A percentile compares a stretch with the other conserved stretches of the same genome.
These are phyloP conservation scores for Conticribra guillardii DNA, from an alignment of 108 stramenopile genomes.

Conservation along the genomic window DNA sequence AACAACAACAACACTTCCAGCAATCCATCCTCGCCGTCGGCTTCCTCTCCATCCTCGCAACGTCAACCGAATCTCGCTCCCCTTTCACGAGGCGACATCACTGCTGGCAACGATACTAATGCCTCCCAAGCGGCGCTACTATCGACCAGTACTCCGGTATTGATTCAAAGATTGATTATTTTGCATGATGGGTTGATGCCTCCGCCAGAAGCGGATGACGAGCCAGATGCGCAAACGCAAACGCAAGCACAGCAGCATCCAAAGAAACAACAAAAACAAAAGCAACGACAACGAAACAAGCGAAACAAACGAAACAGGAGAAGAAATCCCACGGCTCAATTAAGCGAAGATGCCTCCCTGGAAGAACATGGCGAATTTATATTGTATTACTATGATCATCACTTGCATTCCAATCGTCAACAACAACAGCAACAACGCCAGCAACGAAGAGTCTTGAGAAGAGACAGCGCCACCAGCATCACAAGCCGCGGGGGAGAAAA, in stretches of 20 bases:
- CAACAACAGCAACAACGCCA: constrained; percentile 7
- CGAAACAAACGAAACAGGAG: background rate
- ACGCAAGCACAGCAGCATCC: background rate
- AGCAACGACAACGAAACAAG: background rate
- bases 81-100: background rate
- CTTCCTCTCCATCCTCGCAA: no score
- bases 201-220: constrained; percentile 1
- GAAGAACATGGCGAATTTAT: constrained; percentile 75
- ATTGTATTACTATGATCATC: constrained; percentile 65
- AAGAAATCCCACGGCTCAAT: constrained; percentile 26
- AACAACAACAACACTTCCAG: background rate
- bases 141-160: constrained; percentile 5
- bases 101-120: no score
- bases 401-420: constrained; percentile 15
- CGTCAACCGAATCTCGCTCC: no score
- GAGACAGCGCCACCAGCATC: background rate
- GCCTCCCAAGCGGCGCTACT: background rate
- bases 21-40: background rate
- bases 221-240: background rate
- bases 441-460: background rate
- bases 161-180: constrained; percentile 49
- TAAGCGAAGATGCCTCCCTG: constrained; percentile 69
- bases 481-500: background rate
- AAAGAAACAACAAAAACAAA: background rate
- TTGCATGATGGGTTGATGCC: constrained; percentile 52